Base-by-base conservation (phyloP, 1,284 basidiomycete genomes). In the Cryptococcus floricola region DNA sequence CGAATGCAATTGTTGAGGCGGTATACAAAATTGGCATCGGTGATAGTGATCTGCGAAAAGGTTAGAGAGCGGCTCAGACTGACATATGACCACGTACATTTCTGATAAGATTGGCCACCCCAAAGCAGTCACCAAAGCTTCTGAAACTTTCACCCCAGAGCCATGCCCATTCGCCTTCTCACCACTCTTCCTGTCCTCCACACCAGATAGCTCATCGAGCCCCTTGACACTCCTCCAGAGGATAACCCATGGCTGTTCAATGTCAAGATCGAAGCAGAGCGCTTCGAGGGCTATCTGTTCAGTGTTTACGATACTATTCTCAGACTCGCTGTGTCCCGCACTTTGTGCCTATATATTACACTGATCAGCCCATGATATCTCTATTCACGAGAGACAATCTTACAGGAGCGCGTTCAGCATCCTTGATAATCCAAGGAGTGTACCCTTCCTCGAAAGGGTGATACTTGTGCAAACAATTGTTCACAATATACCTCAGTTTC, bases 221-320 rank as follows among this genome's bases (percentile, higher is more conserved):
- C 64, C 65, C 25, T 52, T 67, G 85, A 87, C 19, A 86, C 78
- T 64, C 85, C 85, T 44, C 85, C 84, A 58, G 42, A 93, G 78
- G 49, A 87, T 81, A 25, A 84, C 82, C 68, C 93, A 91, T 19
- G 91, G 89, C 64, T 86, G 91, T 58, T 85, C 84, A 19, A 93
- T 84, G 38, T 87, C 83, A 69, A 94, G 87, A 74, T 96, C 93
- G 70, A 96, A 96, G 77, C 91, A 95, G 5, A 96, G 80, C 0
- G 89, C 87, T 66, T 93, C 91, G 7, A 96, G 80, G 0, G 93
- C 80, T 19, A 85, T 83, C 77, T 94, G 91, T 73, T 96, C 92
- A 1, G 85, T 85, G 19, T 84, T 76, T 1, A 95, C 78, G 51
- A 96, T 91, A 1, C 82, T 81, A 47, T 81, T 78, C 72, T 88